These are phyloP conservation scores for Blakeslea trispora DNA, from an alignment of 371 early-diverging fungal genomes.

Conservation along the genomic window DNA sequence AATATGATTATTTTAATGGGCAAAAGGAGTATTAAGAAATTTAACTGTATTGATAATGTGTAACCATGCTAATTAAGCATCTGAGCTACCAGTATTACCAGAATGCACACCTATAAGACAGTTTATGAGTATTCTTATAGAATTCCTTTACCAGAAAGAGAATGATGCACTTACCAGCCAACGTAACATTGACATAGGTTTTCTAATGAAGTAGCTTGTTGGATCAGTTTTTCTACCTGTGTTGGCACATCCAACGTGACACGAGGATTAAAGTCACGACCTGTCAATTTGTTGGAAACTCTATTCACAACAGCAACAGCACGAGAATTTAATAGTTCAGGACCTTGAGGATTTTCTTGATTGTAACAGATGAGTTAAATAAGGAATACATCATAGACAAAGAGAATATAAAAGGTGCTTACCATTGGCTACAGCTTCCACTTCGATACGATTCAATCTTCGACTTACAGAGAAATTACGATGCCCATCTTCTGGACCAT, in stretches of 20 bases:
- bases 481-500: constrained; percentile 45
- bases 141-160: too few species aligned
- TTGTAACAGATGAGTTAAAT: too few species aligned
- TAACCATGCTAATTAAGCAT: too few species aligned
- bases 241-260: constrained; percentile 80
- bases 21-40: too few species aligned
- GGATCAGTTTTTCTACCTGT: constrained; percentile 93
- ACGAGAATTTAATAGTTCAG: constrained; percentile 54
- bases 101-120: constrained; percentile 27
- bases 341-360: constrained; percentile 50
- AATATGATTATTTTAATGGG: too few species aligned
- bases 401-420: too few species aligned
- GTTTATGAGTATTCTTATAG: too few species aligned
- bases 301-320: constrained; percentile 65
- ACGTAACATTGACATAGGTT: constrained; percentile 96
- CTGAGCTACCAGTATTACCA: constrained; percentile 19
- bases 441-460: constrained; percentile 49
- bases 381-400: too few species aligned
- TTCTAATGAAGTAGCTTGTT: constrained; percentile 92
- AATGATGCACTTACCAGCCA: constrained; percentile 84
- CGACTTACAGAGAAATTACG: constrained; percentile 52
- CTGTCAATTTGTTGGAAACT: constrained; percentile 81
- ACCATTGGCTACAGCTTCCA: constrained; percentile 54
- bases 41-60: too few species aligned
- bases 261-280: constrained; percentile 90